Base-by-base conservation (phyloP, 2,329 filamentous ascomycete genomes). In the Calonectria fujianensis region DNA sequence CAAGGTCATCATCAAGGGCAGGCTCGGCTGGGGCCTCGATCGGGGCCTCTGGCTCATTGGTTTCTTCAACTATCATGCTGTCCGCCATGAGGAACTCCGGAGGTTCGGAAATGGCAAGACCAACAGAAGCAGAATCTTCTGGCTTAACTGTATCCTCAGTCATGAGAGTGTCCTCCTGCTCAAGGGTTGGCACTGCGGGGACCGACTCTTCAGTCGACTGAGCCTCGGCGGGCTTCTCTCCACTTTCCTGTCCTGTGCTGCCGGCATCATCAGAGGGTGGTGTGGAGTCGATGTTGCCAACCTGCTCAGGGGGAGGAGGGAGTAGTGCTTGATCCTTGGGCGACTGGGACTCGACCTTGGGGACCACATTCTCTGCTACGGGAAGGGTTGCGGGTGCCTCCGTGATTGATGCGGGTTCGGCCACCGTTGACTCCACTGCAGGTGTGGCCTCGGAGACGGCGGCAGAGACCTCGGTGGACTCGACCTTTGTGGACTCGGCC, bases 101-200 rank as follows among this genome's bases (percentile, higher is more conserved):
- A 9, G 81, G 80, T n/a, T 82, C 84, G 16, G 82, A 80, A 8
- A 79, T 32, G 13, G 82, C 80, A 41, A 82, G 79, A 51, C 76
- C 75, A 14, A 81, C 77, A 1, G 85, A 86, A 4, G 84, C 85
- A 5, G 85, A 86, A 51, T 86, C 84, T 41, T 86, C 85, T 0
- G 84, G 85, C 63, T 82, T 85, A 64, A 86, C 83, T 6, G 79
- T 83, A 63, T 86, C 85, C 31, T 85, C 85, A 1, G 84, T 85
- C 80, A 85, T 80, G 16, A 80, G 77, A 24, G 84, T 85, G 50
- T 85, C 82, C 0, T 79, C 75, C 10, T 83, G 80, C n/a, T 76
- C 52, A 7, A 84, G 57, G 1, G 78, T 31, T 8, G 80, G 79
- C n/a, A 76, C 80, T n/a, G 80, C 71, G 0, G 75, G 52, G 3